Base-by-base conservation (phyloP, 176 grass and related monocot species). In the Pontederia crassipes region DNA sequence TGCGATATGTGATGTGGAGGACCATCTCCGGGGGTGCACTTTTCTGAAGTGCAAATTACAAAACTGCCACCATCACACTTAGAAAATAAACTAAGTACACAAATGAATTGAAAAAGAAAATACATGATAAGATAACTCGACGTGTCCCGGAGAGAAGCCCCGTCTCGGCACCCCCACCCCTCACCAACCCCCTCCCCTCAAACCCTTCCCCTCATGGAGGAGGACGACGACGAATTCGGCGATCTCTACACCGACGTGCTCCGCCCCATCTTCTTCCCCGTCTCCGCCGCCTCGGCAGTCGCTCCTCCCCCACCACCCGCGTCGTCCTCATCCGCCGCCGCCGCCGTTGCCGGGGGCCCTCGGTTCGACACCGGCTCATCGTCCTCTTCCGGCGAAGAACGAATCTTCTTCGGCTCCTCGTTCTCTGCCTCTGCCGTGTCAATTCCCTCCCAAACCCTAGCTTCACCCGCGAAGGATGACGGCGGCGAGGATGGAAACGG, bases 211-310 rank as follows among this genome's bases (percentile, higher is more conserved):
- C 20, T 24, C 20, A 24, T 24, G 20, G 20, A 24, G 93, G 93
- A 98, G 11, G 81, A 88, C 17, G 93, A 98, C 53, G 93, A 98
- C 77, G 93, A 92, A 58, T 98, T 98, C 76, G 93, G 93, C 49
- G 93, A 92, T 73, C 93, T 98, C 63, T 98, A 98, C 74, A 85
- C 93, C 14, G 88, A 98, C 47, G 56, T 61, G 1, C 57, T 71
- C 45, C 47, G 9, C 8, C 52, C 66, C 46, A 49, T 65, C 62
- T n/a, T 65, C 46, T 45, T 48, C 65, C 8, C 52, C 46, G 16
- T 40, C 26, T 63, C 63, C 45, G 40, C 71, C 26, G 48, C 84
- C 57, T 45, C 66, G 12, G n/a, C 16, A 9, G 2, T 9, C 13
- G 27, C 65, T 35, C 68, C 50, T 18, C 46, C 51, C 58, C 28